A percentile compares a stretch with the other conserved stretches of the same genome.
Evolutionary conservation across 257 asterid genomes (phyloP).

Genomic region (Solanum sejunctum): DNA sequence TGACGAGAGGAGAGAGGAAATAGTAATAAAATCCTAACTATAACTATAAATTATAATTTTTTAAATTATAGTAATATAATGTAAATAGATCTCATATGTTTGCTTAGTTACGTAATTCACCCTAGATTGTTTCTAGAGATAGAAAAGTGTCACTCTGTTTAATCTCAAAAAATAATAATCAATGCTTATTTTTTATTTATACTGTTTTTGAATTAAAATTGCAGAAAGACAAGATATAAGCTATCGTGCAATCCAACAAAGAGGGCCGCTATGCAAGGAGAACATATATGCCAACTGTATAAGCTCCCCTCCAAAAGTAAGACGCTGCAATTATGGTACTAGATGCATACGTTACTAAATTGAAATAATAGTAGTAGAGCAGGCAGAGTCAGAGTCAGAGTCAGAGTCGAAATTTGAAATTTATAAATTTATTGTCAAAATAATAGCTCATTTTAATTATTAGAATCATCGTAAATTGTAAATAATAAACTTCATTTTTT

Average conservation of each 20-base stretch:
- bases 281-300: neutral
- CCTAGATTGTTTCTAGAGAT: neutral
- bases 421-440: neutral
- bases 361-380: neutral
- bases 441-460: neutral
- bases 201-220: neutral
- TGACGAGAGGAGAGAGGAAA: too few species aligned
- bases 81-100: too few species aligned
- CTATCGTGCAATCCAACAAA: accelerated
- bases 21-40: too few species aligned
- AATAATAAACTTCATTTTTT: neutral
- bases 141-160: neutral
- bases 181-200: neutral
- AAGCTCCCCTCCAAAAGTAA: accelerated
- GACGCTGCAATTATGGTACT: accelerated
- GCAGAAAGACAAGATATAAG: accelerated
- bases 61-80: too few species aligned
- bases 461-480: neutral
- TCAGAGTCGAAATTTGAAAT: neutral
- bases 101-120: too few species aligned
- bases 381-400: neutral
- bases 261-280: accelerated
- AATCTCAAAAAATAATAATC: neutral
- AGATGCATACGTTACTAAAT: neutral
- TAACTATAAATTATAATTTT: too few species aligned